Evolutionary conservation across 208 protist species (phyloP).

Genomic region (Acanthamoeba rhysodes): DNA sequence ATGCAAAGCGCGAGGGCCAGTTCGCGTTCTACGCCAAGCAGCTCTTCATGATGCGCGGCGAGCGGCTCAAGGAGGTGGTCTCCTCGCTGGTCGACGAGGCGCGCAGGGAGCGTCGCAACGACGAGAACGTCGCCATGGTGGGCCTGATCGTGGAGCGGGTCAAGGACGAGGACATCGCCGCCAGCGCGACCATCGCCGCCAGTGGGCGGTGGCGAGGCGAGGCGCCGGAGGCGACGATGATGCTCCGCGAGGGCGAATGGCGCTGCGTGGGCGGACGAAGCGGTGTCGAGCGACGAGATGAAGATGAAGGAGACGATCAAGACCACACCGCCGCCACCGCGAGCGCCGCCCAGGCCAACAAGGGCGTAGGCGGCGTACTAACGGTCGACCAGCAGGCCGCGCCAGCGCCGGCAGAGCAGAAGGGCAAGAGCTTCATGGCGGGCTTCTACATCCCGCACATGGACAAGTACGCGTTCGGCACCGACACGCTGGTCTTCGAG

Average conservation of each 20-base stretch:
- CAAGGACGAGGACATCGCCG: background rate
- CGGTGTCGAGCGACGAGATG: background rate
- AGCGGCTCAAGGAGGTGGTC: conserved; percentile 14
- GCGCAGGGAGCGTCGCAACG: background rate
- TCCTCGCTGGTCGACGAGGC: conserved; percentile 17
- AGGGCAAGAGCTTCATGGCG: conserved; percentile 11
- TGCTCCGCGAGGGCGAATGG: background rate
- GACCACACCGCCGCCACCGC: background rate
- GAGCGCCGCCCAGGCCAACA: no score
- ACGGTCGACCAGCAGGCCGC: background rate
- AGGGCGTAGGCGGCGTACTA: background rate
- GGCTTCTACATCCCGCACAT: conserved; percentile 32
- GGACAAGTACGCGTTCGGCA: conserved; percentile 37
- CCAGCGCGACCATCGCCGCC: background rate
- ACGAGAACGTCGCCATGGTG: background rate
- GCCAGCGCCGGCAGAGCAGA: background rate
- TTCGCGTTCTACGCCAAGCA: background rate
- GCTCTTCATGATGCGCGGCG: conserved; percentile 15
- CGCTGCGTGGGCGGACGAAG: background rate
- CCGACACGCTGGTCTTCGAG: conserved; percentile 29
- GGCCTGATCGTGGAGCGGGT: background rate
- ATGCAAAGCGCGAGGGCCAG: background rate
- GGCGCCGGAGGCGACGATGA: background rate
- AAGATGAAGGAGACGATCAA: background rate
- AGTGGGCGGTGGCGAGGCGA: background rate